Percentiles rank a stretch among this genome's conserved stretches.
phyloP scores from a whole-genome alignment of 441 rosid species.

The Syzygium malaccense region DNA sequence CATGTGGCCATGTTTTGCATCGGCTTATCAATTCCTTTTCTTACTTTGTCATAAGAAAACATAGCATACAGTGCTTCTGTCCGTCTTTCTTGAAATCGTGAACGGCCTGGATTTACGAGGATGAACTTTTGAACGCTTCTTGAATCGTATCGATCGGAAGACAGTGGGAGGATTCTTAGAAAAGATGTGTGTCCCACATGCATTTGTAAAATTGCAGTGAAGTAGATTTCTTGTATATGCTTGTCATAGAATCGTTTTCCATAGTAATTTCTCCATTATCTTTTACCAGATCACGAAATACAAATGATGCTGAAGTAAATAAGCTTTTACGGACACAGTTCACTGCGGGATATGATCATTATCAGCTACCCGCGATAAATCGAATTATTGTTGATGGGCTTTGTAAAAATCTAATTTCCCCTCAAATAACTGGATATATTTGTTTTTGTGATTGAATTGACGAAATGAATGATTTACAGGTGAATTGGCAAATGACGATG shows the following conservation, averaged over 20 bases:
- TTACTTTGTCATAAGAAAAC: not conserved
- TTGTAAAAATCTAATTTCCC: not conserved
- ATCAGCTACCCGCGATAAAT: not conserved
- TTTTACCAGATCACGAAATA: not conserved
- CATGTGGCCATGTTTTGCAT: not conserved
- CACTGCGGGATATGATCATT: not conserved
- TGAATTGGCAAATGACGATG: slow-evolving; percentile 46
- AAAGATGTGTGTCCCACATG: not conserved
- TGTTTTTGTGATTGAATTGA: not conserved
- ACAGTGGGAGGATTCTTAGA: not conserved
- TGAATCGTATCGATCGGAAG: not conserved
- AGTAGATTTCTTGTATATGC: not conserved
- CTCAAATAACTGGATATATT: not conserved
- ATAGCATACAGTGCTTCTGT: not conserved
- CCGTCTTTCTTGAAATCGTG: not conserved
- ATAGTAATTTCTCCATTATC: not conserved
- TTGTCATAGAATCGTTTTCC: not conserved
- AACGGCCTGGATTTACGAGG: too few species aligned
- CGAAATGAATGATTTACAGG: slow-evolving; percentile 1
- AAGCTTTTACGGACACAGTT: not conserved
- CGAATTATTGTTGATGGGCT: not conserved
- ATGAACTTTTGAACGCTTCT: not conserved
- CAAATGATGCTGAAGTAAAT: not conserved
- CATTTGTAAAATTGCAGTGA: not conserved
- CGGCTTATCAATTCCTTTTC: not conserved